Evolutionary conservation across 768 basidiomycete species (phyloP), one percentile per base, ranked within the genome.

Genomic region (Amanita subjunquillea): DNA sequence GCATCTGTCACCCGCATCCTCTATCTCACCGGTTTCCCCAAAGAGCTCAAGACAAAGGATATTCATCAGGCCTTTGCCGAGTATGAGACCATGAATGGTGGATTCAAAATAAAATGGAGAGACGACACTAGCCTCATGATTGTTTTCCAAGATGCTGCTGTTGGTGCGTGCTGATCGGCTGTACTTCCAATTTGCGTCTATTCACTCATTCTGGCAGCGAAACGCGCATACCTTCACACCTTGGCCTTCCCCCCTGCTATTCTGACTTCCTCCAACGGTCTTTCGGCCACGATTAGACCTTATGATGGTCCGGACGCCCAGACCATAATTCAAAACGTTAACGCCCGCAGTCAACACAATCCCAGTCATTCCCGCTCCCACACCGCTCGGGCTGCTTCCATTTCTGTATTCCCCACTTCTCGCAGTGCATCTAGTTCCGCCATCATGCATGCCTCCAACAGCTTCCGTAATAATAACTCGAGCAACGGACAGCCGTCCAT

Each of bases 91-190:
- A 72, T 83, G 49, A 80, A 75, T 53, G 96, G 95, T 27, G 96
- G 96, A 22, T 96, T 95, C 75, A 92, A 94, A 77, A 94, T 99
- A 66, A 99, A 99, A 67, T 99, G 96, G 96, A 79, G 82, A 60
- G 94, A 99, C 68, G 96, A 99, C 69, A 92, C 91, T 36, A 94
- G 89, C 63, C 87, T 95, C 38, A 72, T 94, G 60, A 87, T 96
- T 59, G 96, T 99, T 51, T 99, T 99, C 65, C 79, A 80, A 57
- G 96, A 98, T 69, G 82, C 96, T 52, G 73, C 77, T 45, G 76
- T 87, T 41, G 95, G 96, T 97, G 63, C 75, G 94, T 77, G 15
- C 47, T 37, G 40, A 49, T 40, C 20, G 22, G 15, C 41, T 46
- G 45, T 52, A 36, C 27, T 27, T 32, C 58, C 47, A 36, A 38